Evolutionary conservation across 352 stramenopile species (phyloP).

Genomic region (Globisporangium yorkense): DNA sequence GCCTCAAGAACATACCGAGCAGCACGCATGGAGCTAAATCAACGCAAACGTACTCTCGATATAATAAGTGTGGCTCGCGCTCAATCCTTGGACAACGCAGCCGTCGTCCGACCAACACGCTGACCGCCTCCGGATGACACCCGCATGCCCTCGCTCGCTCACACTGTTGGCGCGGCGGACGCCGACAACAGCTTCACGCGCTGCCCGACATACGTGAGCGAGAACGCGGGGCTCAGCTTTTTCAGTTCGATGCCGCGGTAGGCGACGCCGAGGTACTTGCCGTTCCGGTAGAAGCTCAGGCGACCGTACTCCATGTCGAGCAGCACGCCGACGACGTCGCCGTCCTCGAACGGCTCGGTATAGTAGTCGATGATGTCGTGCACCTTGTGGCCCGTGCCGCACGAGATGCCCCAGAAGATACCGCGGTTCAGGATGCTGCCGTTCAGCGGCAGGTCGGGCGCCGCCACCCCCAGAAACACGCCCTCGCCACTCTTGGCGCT

Average conservation of each 20-base stretch:
- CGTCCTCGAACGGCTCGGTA: slow-evolving; percentile 59
- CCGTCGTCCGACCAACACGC: no score
- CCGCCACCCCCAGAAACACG: slow-evolving; percentile 66
- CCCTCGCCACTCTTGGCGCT: slow-evolving; percentile 48
- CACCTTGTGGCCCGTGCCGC: slow-evolving; percentile 71
- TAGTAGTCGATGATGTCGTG: slow-evolving; percentile 74
- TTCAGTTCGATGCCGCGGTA: slow-evolving; percentile 59
- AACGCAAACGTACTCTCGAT: no score
- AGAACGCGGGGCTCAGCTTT: slow-evolving; percentile 61
- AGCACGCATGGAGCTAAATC: no score
- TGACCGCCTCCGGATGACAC: no score
- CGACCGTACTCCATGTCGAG: slow-evolving; percentile 71
- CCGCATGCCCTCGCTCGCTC: not conserved
- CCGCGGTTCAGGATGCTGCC: slow-evolving; percentile 49
- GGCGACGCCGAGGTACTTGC: slow-evolving; percentile 61
- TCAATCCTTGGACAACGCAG: no score
- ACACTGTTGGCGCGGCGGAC: slow-evolving; percentile 40
- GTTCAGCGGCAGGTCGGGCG: slow-evolving; percentile 46
- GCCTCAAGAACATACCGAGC: no score
- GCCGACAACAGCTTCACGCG: slow-evolving; percentile 57
- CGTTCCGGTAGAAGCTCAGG: slow-evolving; percentile 79
- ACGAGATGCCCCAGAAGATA: slow-evolving; percentile 73
- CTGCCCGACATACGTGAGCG: slow-evolving; percentile 61
- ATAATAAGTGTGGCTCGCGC: no score
- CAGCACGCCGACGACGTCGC: slow-evolving; percentile 67